Base-by-base conservation (phyloP, 75 land plant species). In the Selaginella moellendorffii region DNA sequence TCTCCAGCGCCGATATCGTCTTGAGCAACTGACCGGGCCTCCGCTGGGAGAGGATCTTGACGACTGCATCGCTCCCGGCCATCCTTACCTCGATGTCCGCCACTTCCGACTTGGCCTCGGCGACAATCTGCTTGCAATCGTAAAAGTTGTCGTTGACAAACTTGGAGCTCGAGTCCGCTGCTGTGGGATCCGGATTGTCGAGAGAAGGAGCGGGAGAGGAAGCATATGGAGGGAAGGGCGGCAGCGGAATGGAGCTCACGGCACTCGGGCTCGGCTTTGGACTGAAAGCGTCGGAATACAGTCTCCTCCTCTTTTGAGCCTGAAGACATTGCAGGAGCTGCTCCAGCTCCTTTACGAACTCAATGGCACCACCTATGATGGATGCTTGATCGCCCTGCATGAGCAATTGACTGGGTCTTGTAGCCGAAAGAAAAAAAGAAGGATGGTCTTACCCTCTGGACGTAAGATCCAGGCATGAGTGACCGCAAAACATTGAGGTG, bases 311-410 rank as follows among this genome's bases (percentile, higher is more conserved):
- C 65, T 87, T 87, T 63, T 90, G 97, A 0, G 97, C 79, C 62
- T 90, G 87, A 30, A 90, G 58, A 72, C 93, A 90, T 58, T 87
- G 93, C 25, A 87, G 79, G 8, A 90, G 83, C 28, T 90, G 97
- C 73, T 90, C 97, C 31, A 90, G 53, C 31, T 90, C 97, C 62
- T 80, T 76, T 58, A 87, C 88, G 66, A 90, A 90, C 63, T 90
- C 97, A 9, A 90, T 84, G n/a, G 97, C 92, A 31, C 97, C 97
- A 0, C 97, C 97, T 9, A 90, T 82, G 5, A 90, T 90, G 12
- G 97, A 90, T 25, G 97, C 97, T 65, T 90, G 97, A 53, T 90
- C 97, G 25, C 97, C 93, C 97, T 90, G 68, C 77, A 56, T 5
- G 5, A 5, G 46, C 10, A 36, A 5, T 5, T 36, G 46, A 36